Evolutionary conservation across 331 rosid genomes (phyloP), one percentile per base, ranked within the genome.

Genomic region (Prunus yedoensis): DNA sequence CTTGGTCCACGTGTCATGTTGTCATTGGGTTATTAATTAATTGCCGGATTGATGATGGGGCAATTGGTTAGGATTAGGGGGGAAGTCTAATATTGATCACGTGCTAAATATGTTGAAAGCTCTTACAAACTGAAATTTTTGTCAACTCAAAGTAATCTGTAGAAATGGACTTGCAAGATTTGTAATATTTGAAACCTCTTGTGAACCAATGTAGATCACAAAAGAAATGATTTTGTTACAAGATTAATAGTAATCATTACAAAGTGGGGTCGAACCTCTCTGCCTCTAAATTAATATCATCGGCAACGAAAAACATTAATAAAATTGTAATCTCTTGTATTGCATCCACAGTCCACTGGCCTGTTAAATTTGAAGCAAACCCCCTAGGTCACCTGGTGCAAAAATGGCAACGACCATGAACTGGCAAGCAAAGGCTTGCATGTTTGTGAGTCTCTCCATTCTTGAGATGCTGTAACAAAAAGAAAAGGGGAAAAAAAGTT

Each of bases 191-290:
- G 20, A 6, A 15, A 52, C 18, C 21, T 2, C 3, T 52, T 16
- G 6, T 52, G 57, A 6, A 52, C 57, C 12, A 56, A 30, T 8
- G 25, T 18, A 35, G 69, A 17, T 64, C 49, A 30, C 20, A 10
- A 38, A 11, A 11, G 25, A 21, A 20, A 18, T 53, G 21, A 53
- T 70, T 47, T n/a, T n/a, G 20, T 28, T 6, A 53, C 56, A 16
- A 18, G 56, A 35, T 51, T 57, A 30, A 5, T 21, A 43, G 17
- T 25, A 18, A 56, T 25, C 3, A 58, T 21, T 21, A 71, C 52
- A 71, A 25, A 71, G 65, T 56, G 23, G 23, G 41, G 45, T 57
- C 58, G 27, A 16, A 58, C 57, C 76, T 57, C 43, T 72, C 56
- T 58, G 25, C n/a, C 76, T 58, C 43, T 64, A 10, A 14, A 35